Base-by-base conservation (phyloP, 345 rosid species). In the Sonneratia caseolaris region DNA sequence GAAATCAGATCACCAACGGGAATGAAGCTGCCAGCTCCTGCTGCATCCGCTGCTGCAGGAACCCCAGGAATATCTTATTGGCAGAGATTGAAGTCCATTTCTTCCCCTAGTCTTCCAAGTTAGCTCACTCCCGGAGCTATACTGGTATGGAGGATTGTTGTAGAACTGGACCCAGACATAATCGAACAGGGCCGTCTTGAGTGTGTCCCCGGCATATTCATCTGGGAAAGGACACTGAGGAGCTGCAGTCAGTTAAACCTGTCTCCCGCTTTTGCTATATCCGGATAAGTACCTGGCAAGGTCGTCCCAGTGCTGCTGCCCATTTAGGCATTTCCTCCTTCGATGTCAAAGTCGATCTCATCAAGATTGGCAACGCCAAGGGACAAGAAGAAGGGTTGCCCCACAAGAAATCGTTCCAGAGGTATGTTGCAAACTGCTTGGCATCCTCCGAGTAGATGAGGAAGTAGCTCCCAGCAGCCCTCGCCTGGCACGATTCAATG, bases 21-120 rank as follows among this genome's bases (percentile, higher is more conserved):
- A 40, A 67, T 40, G 70, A 67, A 67, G 32, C 49, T 51, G 35
- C 70, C 38, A 27, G 32, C 32, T 38, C 51, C 70, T 22, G 49
- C 70, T 67, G 70, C 70, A 40, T 67, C 70, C 21, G 69, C 48
- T n/a, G 69, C n/a, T 16, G 69, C 69, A 18, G 70, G 70, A 67
- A 21, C 49, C 70, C 70, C 49, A 67, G 49, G 51, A 67, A 67
- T n/a, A 67, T 67, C 42, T 67, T 67, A 7, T 5, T 37, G 35
- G 70, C 27, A 14, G 22, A 8, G 16, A 67, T 67, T 21, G 70
- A 67, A 24, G 51, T 67, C 70, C 70, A 67, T 18, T 19, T n/a
- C 49, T 67, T 67, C 70, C 70, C 40, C 15, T 10, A 10, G 22
- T 37, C 14, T 24, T 67, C 70, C 35, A 67, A 67, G 49, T 24